Evolutionary conservation across 2,329 filamentous ascomycete genomes (phyloP).

Genomic region (Alternaria infectoria): DNA sequence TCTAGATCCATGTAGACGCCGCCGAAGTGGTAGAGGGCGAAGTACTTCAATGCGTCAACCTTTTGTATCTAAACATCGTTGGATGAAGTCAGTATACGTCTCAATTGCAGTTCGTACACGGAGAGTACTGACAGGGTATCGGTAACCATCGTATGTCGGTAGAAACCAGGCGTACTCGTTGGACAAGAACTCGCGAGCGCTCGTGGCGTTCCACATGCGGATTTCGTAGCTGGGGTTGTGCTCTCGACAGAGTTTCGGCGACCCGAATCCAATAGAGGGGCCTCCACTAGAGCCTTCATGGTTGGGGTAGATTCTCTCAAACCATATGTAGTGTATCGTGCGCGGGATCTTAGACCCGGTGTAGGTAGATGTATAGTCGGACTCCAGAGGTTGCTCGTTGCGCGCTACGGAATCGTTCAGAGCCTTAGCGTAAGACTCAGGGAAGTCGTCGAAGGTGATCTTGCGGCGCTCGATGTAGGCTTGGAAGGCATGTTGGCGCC

Average conservation of each 20-base stretch:
- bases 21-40: conserved; percentile 30
- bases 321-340: conserved; percentile 25
- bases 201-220: conserved; percentile 25
- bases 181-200: conserved; percentile 19
- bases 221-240: conserved; percentile 26
- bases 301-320: conserved; percentile 17
- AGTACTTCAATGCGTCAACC: conserved; percentile 35
- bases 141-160: conserved; percentile 29
- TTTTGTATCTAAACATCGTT: conserved; percentile 19
- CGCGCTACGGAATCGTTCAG: conserved; percentile 15
- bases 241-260: conserved; percentile 22
- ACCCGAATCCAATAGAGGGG: conserved; percentile 13
- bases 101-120: accelerated
- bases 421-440: conserved; percentile 5
- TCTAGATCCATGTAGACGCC: conserved; percentile 37
- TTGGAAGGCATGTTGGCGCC: conserved; percentile 17
- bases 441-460: conserved; percentile 18
- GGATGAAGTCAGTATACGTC: neutral
- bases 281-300: conserved; percentile 11
- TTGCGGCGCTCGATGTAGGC: neutral
- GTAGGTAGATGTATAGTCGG: conserved; percentile 16
- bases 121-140: conserved; percentile 11
- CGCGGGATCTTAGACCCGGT: conserved; percentile 10
- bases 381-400: conserved; percentile 9
- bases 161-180: conserved; percentile 27